phyloP scores from a whole-genome alignment of 495 filamentous ascomycete genomes.

The Penicillium riverlandense region DNA sequence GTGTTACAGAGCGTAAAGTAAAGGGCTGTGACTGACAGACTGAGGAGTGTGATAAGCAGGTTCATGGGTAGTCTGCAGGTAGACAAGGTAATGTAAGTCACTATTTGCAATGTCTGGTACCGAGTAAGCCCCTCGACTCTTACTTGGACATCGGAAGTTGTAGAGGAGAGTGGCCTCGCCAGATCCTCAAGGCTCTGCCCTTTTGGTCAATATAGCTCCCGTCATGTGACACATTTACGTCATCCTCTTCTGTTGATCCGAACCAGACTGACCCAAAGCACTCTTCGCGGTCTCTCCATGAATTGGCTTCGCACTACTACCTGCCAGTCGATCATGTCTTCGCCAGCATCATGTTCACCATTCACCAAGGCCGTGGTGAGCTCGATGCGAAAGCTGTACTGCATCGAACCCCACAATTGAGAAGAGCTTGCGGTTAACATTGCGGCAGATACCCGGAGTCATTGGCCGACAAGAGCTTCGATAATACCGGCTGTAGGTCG shows the following conservation, averaged over 20 bases:
- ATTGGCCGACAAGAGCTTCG: constrained; percentile 83
- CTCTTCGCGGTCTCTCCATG: constrained; percentile 9
- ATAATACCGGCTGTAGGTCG: constrained; percentile 74
- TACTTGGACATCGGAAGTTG: background rate
- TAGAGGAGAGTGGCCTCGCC: background rate
- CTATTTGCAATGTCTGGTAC: constrained; percentile 8
- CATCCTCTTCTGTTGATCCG: too few species aligned
- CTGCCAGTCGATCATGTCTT: constrained; percentile 28
- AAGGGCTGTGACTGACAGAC: constrained; percentile 11
- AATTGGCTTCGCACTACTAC: constrained; percentile 12
- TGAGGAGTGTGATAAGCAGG: constrained; percentile 12
- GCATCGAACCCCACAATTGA: too few species aligned
- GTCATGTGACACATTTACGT: too few species aligned
- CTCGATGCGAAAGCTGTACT: constrained; percentile 73
- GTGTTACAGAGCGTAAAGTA: constrained; percentile 2
- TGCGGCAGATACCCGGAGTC: constrained; percentile 71
- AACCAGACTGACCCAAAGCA: too few species aligned
- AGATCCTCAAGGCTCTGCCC: constrained; percentile 8
- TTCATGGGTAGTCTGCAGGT: constrained; percentile 11
- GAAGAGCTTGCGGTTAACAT: too few species aligned
- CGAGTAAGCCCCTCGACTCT: constrained; percentile 5
- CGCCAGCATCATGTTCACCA: constrained; percentile 40
- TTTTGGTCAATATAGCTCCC: too few species aligned
- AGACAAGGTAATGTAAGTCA: constrained; percentile 7
- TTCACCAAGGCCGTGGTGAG: constrained; percentile 74